phyloP scores from a whole-genome alignment of 129 eudicot genomes.

The Saposhnikovia divaricata region DNA sequence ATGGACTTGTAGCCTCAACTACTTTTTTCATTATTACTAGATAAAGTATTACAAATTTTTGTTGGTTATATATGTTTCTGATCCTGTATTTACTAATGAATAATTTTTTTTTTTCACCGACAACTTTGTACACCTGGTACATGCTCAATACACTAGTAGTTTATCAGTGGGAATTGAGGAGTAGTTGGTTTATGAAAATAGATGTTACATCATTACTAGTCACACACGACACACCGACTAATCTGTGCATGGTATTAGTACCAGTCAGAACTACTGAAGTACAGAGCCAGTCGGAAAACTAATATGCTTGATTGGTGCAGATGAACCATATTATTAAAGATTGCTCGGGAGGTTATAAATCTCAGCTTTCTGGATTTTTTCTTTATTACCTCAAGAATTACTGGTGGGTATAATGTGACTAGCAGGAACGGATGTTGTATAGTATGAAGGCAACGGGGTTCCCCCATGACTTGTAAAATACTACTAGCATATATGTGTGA shows the following conservation, averaged over 20 bases:
- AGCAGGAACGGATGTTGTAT: not conserved
- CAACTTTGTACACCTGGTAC: not conserved
- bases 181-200: not conserved
- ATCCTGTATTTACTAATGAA: not conserved
- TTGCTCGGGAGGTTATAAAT: not conserved
- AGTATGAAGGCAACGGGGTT: not conserved
- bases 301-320: not conserved
- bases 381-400: not conserved
- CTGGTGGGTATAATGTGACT: not conserved
- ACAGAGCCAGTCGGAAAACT: not conserved
- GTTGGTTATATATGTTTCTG: not conserved
- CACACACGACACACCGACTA: not conserved
- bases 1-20: constrained; percentile 10
- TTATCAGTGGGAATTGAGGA: not conserved
- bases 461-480: not conserved
- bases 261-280: not conserved
- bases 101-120: not conserved
- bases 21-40: not conserved
- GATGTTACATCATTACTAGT: not conserved
- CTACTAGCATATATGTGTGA: not conserved
- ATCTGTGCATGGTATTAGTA: not conserved
- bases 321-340: not conserved
- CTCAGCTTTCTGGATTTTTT: not conserved
- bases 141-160: not conserved
- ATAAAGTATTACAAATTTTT: not conserved